Evolutionary conservation across 2,329 filamentous ascomycete genomes (phyloP).

Genomic region (Didymella sp.): DNA sequence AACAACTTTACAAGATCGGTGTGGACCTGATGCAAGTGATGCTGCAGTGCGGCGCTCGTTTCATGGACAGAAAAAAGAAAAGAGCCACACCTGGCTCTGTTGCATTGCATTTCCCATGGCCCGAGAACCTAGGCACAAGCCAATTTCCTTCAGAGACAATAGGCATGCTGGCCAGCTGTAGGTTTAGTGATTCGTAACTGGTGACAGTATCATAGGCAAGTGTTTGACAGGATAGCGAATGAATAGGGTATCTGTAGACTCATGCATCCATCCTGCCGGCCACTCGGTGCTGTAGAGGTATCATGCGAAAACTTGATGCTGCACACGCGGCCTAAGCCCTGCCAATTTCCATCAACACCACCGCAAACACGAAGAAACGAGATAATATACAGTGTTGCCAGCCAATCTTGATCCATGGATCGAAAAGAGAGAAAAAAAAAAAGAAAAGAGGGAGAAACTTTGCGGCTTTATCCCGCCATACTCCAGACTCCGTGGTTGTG

Average conservation of each 20-base stretch:
- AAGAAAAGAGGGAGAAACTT: not conserved
- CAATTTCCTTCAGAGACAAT: not conserved
- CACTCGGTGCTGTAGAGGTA: conserved; percentile 22
- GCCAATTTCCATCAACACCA: conserved; percentile 16
- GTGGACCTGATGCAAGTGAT: no score
- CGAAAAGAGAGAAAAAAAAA: not conserved
- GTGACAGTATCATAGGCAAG: not conserved
- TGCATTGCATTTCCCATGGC: no score
- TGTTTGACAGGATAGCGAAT: conserved; percentile 1
- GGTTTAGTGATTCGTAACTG: not conserved
- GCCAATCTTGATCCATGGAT: conserved; percentile 8
- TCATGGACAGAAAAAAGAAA: no score
- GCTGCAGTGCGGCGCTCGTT: no score
- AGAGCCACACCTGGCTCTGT: no score
- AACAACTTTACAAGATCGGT: no score
- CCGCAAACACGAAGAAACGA: not conserved
- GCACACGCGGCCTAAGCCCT: conserved; percentile 16
- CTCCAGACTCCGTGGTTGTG: conserved; percentile 12
- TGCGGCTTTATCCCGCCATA: conserved; percentile 6
- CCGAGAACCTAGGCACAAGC: no score
- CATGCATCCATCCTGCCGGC: conserved; percentile 6
- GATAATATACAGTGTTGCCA: conserved; percentile 17
- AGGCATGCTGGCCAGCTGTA: not conserved
- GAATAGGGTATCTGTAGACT: conserved; percentile 19
- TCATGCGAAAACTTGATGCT: conserved; percentile 20